Conservation (phyloP, 2,329 filamentous ascomycete species). For the Amphichorda felina region DNA sequence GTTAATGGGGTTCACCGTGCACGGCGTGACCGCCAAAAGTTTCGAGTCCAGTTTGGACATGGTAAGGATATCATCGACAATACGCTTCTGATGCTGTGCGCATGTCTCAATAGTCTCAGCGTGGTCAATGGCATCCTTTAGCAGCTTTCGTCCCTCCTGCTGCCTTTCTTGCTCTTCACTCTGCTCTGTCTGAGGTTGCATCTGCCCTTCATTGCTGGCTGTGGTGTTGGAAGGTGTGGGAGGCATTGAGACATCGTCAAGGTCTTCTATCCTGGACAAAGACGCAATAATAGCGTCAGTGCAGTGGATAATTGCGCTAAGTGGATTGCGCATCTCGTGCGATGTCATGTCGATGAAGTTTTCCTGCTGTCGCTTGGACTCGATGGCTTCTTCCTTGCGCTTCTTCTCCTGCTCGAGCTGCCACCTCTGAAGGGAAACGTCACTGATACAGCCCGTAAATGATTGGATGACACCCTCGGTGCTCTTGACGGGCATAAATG, state of each 20-base stretch:
- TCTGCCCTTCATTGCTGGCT: conserved; percentile 1
- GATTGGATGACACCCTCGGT: conserved; percentile 33
- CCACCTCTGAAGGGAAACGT: conserved; percentile 37
- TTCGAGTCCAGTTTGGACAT: conserved; percentile 68
- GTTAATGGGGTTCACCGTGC: conserved; percentile 53
- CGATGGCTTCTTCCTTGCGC: conserved; percentile 42
- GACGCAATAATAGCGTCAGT: conserved; percentile 55
- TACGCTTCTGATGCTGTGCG: conserved; percentile 68
- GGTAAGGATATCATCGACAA: conserved; percentile 65
- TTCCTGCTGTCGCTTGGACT: conserved; percentile 58
- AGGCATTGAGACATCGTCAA: conserved; percentile 14
- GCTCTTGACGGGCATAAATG: conserved; percentile 36
- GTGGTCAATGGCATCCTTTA: conserved; percentile 55
- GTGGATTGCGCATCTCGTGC: conserved; percentile 63
- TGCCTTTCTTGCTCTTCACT: background rate
- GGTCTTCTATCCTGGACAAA: conserved; percentile 29
- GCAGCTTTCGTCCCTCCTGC: conserved; percentile 26
- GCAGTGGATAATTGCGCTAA: conserved; percentile 63
- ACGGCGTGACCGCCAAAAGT: conserved; percentile 60
- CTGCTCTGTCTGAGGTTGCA: background rate
- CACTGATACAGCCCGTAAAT: conserved; percentile 33
- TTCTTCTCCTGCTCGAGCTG: conserved; percentile 36
- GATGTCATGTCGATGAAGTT: conserved; percentile 71
- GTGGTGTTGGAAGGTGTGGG: conserved; percentile 11
- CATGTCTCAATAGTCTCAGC: conserved; percentile 69